Base-by-base conservation (phyloP, 495 filamentous ascomycete genomes). In the Xylaria scruposa region DNA sequence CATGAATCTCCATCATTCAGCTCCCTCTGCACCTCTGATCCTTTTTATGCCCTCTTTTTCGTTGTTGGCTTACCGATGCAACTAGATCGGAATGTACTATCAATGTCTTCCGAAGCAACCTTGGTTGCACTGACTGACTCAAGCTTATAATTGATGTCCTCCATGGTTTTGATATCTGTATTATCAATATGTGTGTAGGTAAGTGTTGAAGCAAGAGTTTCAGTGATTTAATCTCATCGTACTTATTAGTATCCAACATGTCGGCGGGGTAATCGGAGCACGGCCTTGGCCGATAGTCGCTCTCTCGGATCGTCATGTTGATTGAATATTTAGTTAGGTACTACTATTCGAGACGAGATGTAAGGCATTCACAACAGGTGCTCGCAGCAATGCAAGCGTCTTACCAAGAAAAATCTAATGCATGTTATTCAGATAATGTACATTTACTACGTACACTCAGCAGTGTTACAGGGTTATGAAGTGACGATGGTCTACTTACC, bases 81-180 rank as follows among this genome's bases (percentile, higher is more conserved):
- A 64, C 83, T 88, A 36, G 91, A 91, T 40, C 85, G 84, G 81
- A 97, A 94, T 53, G 91, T 91, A 65, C 84, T 78, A 80, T 94
- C 90, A 73, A 94, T 95, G 47, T 91, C 83, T 26, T 85, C 84
- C 51, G 87, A 74, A 69, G 87, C 80, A 66, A 92, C 77, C 8
- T 72, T 73, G 13, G 85, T 86, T 21, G 81, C 84, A 72, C 80
- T 73, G 70, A 88, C 82, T 66, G 82, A 74, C 44, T 86, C 83
- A 1, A 88, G 72, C 67, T 84, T 78, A 73, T 88, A 88, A 49
- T 74, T 80, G 65, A 77, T 77, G 24, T 82, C 82, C 26, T 78
- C 78, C 40, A 53, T 73, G 66, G 33, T 69, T 54, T 12, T 69
- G 53, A 49, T n/a, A 54, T 63, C 15, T 7, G 26, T 36, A 36